These are phyloP conservation scores for Emmonsiellopsis sp. DNA, from an alignment of 2,329 filamentous ascomycete species.

Conservation along the genomic window DNA sequence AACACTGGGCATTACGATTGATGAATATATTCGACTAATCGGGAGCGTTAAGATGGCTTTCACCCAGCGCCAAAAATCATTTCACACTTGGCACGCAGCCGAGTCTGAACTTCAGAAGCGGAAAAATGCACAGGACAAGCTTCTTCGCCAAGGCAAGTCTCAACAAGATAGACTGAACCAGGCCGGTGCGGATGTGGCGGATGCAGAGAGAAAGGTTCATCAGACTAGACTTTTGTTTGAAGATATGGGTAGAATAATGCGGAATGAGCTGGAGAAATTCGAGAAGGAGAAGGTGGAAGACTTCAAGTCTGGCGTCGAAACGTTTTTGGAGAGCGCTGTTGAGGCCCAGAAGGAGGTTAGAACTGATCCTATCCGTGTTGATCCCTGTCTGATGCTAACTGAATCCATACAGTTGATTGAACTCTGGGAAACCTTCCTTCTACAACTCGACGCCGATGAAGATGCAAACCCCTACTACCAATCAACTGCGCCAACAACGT, in stretches of 20 bases:
- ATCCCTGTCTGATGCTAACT: conserved; percentile 4
- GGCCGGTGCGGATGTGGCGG: conserved; percentile 83
- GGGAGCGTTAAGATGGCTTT: conserved; percentile 93
- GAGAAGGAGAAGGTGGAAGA: conserved; percentile 97
- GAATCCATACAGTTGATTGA: conserved; percentile 62
- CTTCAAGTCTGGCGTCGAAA: conserved; percentile 97
- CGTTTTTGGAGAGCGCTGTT: conserved; percentile 90
- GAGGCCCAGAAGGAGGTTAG: conserved; percentile 96
- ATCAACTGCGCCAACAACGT: conserved; percentile 14
- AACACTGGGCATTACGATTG: conserved; percentile 92
- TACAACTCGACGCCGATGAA: conserved; percentile 91
- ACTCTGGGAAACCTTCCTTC: conserved; percentile 95
- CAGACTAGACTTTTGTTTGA: conserved; percentile 86
- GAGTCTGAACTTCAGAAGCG: conserved; percentile 87
- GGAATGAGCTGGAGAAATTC: conserved; percentile 81
- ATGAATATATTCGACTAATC: conserved; percentile 95
- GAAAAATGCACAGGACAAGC: conserved; percentile 80
- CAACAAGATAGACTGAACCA: conserved; percentile 94
- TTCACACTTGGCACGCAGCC: conserved; percentile 85
- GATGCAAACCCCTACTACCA: conserved; percentile 50
- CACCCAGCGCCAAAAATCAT: conserved; percentile 84
- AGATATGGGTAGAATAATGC: conserved; percentile 93
- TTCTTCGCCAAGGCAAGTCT: conserved; percentile 87
- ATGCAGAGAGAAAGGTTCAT: conserved; percentile 87
- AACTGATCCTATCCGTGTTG: conserved; percentile 8